Conservation (phyloP, 1,284 basidiomycete species). For the Boletus putidus region DNA sequence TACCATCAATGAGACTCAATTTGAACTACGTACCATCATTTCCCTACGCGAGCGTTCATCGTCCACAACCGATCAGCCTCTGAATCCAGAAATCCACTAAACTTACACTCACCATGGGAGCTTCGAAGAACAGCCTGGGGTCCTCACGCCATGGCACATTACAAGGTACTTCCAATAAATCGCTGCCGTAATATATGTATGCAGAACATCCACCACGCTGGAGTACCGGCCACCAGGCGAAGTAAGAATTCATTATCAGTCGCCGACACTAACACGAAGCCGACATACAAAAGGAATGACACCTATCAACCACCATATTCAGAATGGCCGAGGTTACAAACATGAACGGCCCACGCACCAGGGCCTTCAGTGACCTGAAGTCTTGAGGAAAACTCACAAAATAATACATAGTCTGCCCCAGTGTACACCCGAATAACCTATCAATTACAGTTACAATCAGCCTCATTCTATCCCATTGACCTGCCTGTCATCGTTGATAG, state of each 20-base stretch:
- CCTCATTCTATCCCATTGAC: no score
- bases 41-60: constrained; percentile 2
- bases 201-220: no score
- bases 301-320: constrained; percentile 4
- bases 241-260: no score
- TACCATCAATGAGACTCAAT: neutral
- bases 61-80: neutral
- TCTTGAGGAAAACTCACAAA: constrained; percentile 15
- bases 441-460: no score
- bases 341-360: constrained; percentile 2
- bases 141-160: neutral
- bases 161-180: constrained; percentile 1
- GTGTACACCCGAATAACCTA: constrained; percentile 15
- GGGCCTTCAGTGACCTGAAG: constrained; percentile 11
- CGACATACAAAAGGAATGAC: constrained; percentile 5
- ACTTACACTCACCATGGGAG: constrained; percentile 14
- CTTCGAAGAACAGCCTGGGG: neutral
- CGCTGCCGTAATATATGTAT: no score
- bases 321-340: neutral
- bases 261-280: no score
- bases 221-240: no score
- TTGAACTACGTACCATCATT: constrained; percentile 2
- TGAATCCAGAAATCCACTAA: neutral
- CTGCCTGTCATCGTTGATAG: no score
- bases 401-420: no score